Evolutionary conservation across 2,329 filamentous ascomycete genomes (phyloP).

Genomic region (Hymenoscyphus fructigenus): DNA sequence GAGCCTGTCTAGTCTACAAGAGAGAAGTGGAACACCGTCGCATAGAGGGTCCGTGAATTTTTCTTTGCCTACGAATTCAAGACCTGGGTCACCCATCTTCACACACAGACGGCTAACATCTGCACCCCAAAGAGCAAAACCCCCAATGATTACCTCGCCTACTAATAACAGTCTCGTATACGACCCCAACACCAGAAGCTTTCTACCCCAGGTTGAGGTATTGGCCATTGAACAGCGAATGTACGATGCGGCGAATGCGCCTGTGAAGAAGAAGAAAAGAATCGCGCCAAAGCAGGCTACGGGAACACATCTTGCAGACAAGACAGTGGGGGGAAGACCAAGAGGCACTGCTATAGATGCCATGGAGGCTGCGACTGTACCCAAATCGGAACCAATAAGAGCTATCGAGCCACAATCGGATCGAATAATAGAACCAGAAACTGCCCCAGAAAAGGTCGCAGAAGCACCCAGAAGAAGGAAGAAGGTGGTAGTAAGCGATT

Average conservation of each 20-base stretch:
- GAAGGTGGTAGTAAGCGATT: conserved; percentile 25
- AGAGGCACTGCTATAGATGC: conserved; percentile 48
- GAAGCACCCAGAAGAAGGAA: conserved; percentile 25
- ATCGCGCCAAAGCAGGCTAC: conserved; percentile 35
- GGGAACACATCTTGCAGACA: conserved; percentile 46
- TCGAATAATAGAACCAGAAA: conserved; percentile 6
- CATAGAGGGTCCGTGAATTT: conserved; percentile 51
- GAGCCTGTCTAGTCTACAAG: conserved; percentile 38
- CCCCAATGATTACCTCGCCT: conserved; percentile 28
- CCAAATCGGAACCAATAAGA: conserved; percentile 6
- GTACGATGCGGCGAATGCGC: conserved; percentile 41
- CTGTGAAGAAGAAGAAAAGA: conserved; percentile 43
- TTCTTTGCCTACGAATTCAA: conserved; percentile 48
- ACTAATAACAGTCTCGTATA: conserved; percentile 54
- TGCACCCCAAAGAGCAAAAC: conserved; percentile 31
- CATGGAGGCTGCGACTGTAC: conserved; percentile 26
- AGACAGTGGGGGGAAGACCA: conserved; percentile 52
- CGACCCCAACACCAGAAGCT: conserved; percentile 64
- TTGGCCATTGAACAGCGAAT: conserved; percentile 45
- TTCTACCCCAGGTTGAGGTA: conserved; percentile 51
- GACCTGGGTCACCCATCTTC: conserved; percentile 31
- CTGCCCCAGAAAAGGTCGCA: conserved; percentile 8
- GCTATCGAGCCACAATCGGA: conserved; percentile 5
- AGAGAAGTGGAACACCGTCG: conserved; percentile 44
- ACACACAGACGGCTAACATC: conserved; percentile 36